phyloP scores from a whole-genome alignment of 2,329 filamentous ascomycete genomes.

The Xylogone sp. region DNA sequence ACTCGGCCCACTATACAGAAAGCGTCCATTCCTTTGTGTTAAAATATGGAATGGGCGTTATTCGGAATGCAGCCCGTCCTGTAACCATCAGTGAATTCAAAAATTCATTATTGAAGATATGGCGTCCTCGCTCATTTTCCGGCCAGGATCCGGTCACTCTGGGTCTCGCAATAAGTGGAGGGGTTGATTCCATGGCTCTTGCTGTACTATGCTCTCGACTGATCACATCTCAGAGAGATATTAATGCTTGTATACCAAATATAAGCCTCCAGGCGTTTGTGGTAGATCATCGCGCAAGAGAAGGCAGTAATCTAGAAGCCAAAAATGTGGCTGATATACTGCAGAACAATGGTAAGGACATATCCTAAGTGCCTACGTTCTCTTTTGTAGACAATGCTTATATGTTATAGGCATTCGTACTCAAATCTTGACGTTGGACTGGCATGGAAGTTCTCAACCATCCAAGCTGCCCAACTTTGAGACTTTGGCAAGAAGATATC shows the following conservation, averaged over 20 bases:
- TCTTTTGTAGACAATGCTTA: not conserved
- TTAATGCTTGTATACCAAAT: constrained; percentile 3
- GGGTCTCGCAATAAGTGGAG: constrained; percentile 81
- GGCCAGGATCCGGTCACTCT: not conserved
- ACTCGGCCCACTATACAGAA: constrained; percentile 2
- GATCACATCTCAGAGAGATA: constrained; percentile 14
- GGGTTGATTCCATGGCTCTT: constrained; percentile 96
- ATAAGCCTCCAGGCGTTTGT: constrained; percentile 35
- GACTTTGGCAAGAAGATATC: constrained; percentile 65
- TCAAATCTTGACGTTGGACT: constrained; percentile 39
- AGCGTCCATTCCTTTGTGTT: not conserved
- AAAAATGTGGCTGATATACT: constrained; percentile 35
- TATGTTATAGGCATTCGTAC: constrained; percentile 21
- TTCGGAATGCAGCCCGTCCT: constrained; percentile 1
- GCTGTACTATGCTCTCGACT: constrained; percentile 64
- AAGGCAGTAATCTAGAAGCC: constrained; percentile 50
- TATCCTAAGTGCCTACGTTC: not conserved
- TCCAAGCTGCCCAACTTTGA: constrained; percentile 64
- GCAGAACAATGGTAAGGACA: constrained; percentile 14
- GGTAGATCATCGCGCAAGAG: constrained; percentile 55
- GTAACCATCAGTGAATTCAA: constrained; percentile 14
- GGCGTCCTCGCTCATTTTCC: not conserved
- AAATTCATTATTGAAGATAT: constrained; percentile 12
- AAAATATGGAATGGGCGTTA: constrained; percentile 36
- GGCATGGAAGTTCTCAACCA: constrained; percentile 41